These are phyloP conservation scores for Leptographium lundbergii DNA, from an alignment of 2,329 filamentous ascomycete genomes.

Conservation along the genomic window DNA sequence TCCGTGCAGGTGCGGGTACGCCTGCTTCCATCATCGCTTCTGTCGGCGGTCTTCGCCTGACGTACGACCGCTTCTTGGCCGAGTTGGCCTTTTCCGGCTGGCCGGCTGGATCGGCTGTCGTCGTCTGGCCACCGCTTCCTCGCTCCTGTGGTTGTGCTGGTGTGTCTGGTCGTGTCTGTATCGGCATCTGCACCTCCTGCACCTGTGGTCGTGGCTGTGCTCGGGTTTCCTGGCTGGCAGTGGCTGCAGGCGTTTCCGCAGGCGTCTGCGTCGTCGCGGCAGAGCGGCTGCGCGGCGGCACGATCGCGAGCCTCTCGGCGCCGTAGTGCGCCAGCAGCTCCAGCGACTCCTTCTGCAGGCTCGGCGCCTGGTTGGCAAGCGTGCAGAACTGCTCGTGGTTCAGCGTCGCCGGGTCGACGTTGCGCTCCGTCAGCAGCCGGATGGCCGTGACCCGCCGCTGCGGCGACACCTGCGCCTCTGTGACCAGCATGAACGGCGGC, in stretches of 20 bases:
- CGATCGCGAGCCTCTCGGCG: slow-evolving; percentile 42
- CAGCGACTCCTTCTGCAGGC: slow-evolving; percentile 40
- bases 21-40: no score
- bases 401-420: slow-evolving; percentile 38
- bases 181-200: neutral
- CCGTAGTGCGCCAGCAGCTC: slow-evolving; percentile 44
- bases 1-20: neutral
- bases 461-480: slow-evolving; percentile 6
- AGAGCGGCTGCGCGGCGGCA: slow-evolving; percentile 31
- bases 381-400: slow-evolving; percentile 45
- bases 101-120: neutral
- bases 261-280: slow-evolving; percentile 4
- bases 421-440: slow-evolving; percentile 31
- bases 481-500: slow-evolving; percentile 6
- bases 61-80: neutral
- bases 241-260: neutral
- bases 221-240: neutral
- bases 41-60: neutral
- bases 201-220: neutral
- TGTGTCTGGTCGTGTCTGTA: neutral
- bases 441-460: slow-evolving; percentile 17
- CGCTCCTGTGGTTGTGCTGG: neutral
- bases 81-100: slow-evolving; percentile 5
- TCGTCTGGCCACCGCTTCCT: neutral
- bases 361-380: slow-evolving; percentile 45